These are phyloP conservation scores for Metahyphopichia silvanorum DNA, from an alignment of 805 yeast genomes.

Conservation along the genomic window DNA sequence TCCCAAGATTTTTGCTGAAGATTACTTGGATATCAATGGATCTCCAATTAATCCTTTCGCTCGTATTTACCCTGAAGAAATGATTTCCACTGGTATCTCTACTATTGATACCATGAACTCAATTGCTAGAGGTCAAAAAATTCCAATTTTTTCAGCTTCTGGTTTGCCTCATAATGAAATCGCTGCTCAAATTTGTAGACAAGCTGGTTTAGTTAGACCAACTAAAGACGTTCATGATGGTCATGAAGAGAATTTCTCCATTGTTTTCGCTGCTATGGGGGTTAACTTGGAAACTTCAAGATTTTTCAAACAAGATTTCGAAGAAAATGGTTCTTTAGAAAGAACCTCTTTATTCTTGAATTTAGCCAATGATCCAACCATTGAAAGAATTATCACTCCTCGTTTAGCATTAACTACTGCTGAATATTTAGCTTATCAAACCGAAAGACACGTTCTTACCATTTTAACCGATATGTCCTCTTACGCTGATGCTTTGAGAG, in stretches of 20 bases:
- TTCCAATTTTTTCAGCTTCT: conserved; percentile 98
- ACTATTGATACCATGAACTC: conserved; percentile 99
- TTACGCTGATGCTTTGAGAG: conserved; percentile 99
- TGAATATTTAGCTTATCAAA: conserved; percentile 97
- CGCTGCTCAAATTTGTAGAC: conserved; percentile 99
- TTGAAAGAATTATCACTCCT: conserved; percentile 99
- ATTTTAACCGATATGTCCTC: conserved; percentile 99
- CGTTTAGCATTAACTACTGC: conserved; percentile 98
- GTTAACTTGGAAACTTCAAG: conserved; percentile 97
- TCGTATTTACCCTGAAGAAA: conserved; percentile 98
- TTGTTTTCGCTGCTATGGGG: conserved; percentile 99
- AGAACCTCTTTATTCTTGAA: conserved; percentile 96
- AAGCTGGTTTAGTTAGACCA: conserved; percentile 98
- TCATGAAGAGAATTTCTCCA: conserved; percentile 98
- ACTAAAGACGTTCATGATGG: conserved; percentile 99
- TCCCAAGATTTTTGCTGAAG: conserved; percentile 98
- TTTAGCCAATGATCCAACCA: conserved; percentile 98
- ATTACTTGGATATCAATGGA: conserved; percentile 96
- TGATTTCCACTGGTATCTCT: conserved; percentile 98
- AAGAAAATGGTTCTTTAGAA: conserved; percentile 97
- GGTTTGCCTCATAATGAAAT: conserved; percentile 99
- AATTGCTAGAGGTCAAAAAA: conserved; percentile 99
- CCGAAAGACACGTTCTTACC: conserved; percentile 98
- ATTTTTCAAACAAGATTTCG: conserved; percentile 98
- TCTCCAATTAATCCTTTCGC: conserved; percentile 98